Evolutionary conservation across 495 filamentous ascomycete genomes (phyloP).

Genomic region (Pyronema omphalodes): DNA sequence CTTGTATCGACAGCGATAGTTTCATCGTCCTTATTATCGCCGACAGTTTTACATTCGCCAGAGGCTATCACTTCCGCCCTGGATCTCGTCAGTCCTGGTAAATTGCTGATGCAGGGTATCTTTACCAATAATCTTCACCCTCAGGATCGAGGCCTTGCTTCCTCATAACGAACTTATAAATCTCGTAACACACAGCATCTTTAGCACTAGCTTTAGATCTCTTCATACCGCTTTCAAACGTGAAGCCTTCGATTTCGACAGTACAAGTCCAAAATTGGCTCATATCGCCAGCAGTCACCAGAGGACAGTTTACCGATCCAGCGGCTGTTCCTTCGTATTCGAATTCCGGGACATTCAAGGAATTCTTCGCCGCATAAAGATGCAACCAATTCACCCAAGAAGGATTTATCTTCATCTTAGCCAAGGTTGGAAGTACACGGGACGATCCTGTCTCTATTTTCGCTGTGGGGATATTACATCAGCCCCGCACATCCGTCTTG

Average conservation of each 20-base stretch:
- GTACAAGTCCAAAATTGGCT: not conserved
- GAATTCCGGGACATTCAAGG: not conserved
- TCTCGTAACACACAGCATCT: not conserved
- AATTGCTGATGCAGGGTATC: no score
- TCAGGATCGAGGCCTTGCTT: no score
- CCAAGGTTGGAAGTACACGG: not conserved
- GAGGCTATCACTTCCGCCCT: no score
- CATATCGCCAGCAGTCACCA: no score
- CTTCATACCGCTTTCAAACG: not conserved
- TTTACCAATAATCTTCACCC: no score
- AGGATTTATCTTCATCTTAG: no score
- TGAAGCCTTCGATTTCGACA: not conserved
- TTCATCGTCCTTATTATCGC: no score
- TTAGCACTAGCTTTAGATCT: not conserved
- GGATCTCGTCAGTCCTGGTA: no score
- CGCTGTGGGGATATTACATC: not conserved
- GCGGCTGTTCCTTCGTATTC: not conserved
- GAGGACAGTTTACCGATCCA: not conserved
- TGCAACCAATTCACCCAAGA: not conserved
- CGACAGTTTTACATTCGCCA: no score
- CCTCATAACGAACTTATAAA: not conserved
- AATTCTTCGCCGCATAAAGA: not conserved
- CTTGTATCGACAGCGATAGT: no score
- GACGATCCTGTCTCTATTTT: not conserved
- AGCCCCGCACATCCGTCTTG: not conserved